Evolutionary conservation across 2,329 filamentous ascomycete species (phyloP), one percentile per base, ranked within the genome.

Genomic region (Fusarium acutatum): DNA sequence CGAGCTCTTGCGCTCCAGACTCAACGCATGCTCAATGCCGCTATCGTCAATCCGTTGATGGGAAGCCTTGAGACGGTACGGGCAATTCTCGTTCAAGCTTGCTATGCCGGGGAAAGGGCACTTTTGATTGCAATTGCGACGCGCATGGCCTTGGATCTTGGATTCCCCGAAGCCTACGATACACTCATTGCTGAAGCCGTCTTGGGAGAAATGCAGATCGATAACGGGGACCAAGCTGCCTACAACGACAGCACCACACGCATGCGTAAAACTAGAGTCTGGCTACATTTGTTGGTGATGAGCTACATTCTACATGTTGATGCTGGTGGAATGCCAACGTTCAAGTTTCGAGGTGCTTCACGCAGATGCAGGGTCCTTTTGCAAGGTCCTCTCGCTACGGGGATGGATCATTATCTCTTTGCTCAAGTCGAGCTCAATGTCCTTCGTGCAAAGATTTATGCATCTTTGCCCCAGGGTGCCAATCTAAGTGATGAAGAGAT

Each of bases 231-330:
- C 2, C 58, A 52, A 2, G 7, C 13, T 2, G 26, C 1, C 7
- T 6, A 20, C 3, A 35, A 38, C 3, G 24, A 65, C 7, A 69
- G 35, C 18, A 38, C 20, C 2, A 38, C 12, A 4, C 46, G 47
- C 0, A 69, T 69, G 65, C 28, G 67, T 1, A 65, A 69, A 34
- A 50, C 67, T 5, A 35, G 67, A 11, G 67, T 69, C 1, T 69
- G 67, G 67, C 35, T 69, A 1, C 67, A 69, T 7, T 11, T 69
- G 0, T 22, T 69, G 1, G 67, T 69, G 0, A 24, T 69, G 52
- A 69, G 66, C 17, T 60, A 69, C 7, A 69, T 69, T 20, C 15
- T 69, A 2, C 67, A 70, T 3, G 59, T 65, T 1, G 67, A 69
- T 10, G 67, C 66, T 1, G 67, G 67, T 4, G 67, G 67, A 0